A percentile compares a stretch with the other conserved stretches of the same genome.
These are phyloP conservation scores for Elongisporangium undulatum DNA, from an alignment of 352 stramenopile genomes.

Conservation along the genomic window DNA sequence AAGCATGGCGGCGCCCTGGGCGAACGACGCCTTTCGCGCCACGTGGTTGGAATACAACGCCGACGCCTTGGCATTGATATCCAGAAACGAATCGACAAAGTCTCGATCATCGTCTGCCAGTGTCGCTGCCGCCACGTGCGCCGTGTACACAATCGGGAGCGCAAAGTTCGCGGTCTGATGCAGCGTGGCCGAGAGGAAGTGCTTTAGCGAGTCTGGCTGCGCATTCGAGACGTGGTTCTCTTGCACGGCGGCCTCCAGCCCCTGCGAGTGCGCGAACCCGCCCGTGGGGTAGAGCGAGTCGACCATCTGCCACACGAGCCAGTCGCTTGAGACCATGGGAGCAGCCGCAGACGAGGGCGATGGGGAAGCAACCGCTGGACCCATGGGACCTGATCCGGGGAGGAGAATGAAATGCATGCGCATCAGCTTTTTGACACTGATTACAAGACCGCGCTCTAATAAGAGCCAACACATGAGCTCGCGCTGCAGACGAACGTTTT, in stretches of 20 bases:
- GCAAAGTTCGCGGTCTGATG: conserved; percentile 73
- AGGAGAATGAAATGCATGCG: not conserved
- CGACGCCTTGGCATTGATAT: conserved; percentile 40
- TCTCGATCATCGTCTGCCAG: not conserved
- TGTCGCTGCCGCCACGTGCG: conserved; percentile 14
- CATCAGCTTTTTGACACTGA: not conserved
- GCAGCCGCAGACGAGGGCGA: not conserved
- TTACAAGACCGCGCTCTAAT: not conserved
- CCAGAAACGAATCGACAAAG: conserved; percentile 39
- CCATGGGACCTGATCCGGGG: not conserved
- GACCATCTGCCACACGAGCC: conserved; percentile 75
- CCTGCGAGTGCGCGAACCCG: conserved; percentile 78
- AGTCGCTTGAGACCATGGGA: conserved; percentile 14
- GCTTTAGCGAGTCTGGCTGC: conserved; percentile 28
- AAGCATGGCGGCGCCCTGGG: conserved; percentile 64
- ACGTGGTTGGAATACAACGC: conserved; percentile 81
- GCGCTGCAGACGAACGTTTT: no score
- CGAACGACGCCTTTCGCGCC: conserved; percentile 67
- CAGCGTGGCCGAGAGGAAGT: conserved; percentile 57
- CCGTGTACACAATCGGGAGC: conserved; percentile 63
- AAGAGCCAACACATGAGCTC: no score
- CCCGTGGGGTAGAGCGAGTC: conserved; percentile 82
- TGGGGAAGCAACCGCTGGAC: not conserved
- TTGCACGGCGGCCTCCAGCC: conserved; percentile 72
- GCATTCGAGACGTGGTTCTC: conserved; percentile 44